Conservation (phyloP, 2,329 filamentous ascomycete genomes). For the Aspergillus brunneoviolaceus region DNA sequence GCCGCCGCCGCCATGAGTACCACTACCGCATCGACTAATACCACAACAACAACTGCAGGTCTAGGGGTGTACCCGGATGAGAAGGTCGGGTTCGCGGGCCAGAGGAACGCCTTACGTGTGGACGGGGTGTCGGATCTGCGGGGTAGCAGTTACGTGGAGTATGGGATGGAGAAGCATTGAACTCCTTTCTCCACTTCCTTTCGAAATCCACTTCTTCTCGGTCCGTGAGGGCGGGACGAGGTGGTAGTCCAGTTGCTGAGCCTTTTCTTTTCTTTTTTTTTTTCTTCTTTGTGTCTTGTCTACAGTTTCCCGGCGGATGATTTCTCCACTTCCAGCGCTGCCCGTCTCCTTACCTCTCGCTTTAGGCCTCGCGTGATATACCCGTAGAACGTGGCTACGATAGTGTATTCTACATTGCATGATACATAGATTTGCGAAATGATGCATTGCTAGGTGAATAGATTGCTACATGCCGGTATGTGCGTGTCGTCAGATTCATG, state of each 20-base stretch:
- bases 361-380: neutral
- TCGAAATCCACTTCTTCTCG: neutral
- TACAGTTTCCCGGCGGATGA: neutral
- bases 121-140: conserved; percentile 24
- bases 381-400: neutral
- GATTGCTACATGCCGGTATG: neutral
- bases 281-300: neutral
- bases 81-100: conserved; percentile 46
- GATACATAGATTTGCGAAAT: no score
- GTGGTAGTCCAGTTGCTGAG: neutral
- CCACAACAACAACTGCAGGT: neutral
- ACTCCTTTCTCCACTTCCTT: neutral
- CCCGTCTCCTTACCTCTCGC: neutral
- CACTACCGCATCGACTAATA: neutral
- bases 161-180: conserved; percentile 34
- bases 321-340: neutral
- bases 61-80: conserved; percentile 34
- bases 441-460: no score
- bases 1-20: neutral
- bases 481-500: conserved; percentile 1
- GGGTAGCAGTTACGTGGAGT: conserved; percentile 41
- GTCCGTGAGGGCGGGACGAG: neutral
- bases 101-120: conserved; percentile 35
- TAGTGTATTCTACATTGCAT: no score
- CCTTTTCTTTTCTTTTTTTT: neutral